A percentile compares a stretch with the other conserved stretches of the same genome.
These are phyloP conservation scores for Pseudocercospora vitis DNA, from an alignment of 2,329 filamentous ascomycete genomes.

Conservation along the genomic window DNA sequence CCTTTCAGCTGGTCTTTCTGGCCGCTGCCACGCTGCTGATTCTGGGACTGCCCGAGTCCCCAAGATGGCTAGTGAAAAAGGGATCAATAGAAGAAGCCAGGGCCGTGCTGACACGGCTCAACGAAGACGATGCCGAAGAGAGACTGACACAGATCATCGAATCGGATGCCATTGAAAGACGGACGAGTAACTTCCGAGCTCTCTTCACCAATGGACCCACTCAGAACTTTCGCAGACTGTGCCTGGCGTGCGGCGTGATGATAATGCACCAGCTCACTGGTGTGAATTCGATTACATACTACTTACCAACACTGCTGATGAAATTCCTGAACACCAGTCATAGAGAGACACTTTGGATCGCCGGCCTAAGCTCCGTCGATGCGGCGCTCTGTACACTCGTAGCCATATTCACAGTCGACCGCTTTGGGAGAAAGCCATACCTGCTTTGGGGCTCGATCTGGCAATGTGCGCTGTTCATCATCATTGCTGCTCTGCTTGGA, in stretches of 20 bases:
- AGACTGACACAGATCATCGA: slow-evolving; percentile 31
- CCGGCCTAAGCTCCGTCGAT: slow-evolving; percentile 17
- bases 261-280: slow-evolving; percentile 16
- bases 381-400: slow-evolving; percentile 10
- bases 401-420: slow-evolving; percentile 14
- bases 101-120: slow-evolving; percentile 52
- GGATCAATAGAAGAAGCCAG: slow-evolving; percentile 19
- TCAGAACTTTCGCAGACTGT: slow-evolving; percentile 60
- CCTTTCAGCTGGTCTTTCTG: slow-evolving; percentile 27
- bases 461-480: slow-evolving; percentile 13
- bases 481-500: slow-evolving; percentile 11
- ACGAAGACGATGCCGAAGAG: slow-evolving; percentile 56
- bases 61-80: slow-evolving; percentile 20
- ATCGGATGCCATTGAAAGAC: slow-evolving; percentile 26
- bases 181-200: slow-evolving; percentile 49
- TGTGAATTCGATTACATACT: slow-evolving; percentile 15
- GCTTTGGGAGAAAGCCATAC: slow-evolving; percentile 14
- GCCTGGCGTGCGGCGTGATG: slow-evolving; percentile 12
- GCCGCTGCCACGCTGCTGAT: slow-evolving; percentile 38
- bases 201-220: slow-evolving; percentile 63
- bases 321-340: slow-evolving; percentile 11
- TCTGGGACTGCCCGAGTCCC: slow-evolving; percentile 21
- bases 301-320: slow-evolving; percentile 13
- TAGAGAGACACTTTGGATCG: slow-evolving; percentile 16
- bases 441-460: slow-evolving; percentile 13